phyloP scores from a whole-genome alignment of 2,329 filamentous ascomycete species.

The Cryoendolithus antarcticus region DNA sequence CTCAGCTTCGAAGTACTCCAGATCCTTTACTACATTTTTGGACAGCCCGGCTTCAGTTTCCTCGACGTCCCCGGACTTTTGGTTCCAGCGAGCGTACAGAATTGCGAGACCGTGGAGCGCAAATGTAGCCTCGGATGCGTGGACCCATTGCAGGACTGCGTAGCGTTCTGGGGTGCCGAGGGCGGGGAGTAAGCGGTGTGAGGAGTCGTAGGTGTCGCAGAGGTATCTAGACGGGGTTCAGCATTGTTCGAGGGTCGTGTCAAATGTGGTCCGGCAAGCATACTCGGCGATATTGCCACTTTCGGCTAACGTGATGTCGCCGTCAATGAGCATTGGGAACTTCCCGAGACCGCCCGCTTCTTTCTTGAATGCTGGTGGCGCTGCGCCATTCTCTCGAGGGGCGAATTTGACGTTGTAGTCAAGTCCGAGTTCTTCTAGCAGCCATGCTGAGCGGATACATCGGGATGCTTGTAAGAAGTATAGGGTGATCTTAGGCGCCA shows the following conservation, averaged over 20 bases:
- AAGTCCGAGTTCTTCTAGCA: constrained; percentile 33
- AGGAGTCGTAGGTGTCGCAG: constrained; percentile 33
- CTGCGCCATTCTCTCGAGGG: constrained; percentile 26
- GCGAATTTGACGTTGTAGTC: constrained; percentile 31
- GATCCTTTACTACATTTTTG: constrained; percentile 32
- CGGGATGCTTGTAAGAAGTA: constrained; percentile 37
- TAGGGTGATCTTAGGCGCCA: constrained; percentile 26
- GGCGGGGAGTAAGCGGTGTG: constrained; percentile 25
- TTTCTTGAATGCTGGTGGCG: constrained; percentile 32
- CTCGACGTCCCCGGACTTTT: constrained; percentile 24
- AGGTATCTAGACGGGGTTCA: constrained; percentile 29
- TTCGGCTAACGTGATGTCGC: constrained; percentile 28
- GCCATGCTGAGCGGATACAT: constrained; percentile 34
- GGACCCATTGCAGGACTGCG: constrained; percentile 31
- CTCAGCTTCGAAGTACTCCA: constrained; percentile 34
- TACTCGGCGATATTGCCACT: constrained; percentile 37
- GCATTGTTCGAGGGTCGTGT: background rate
- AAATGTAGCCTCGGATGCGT: constrained; percentile 37
- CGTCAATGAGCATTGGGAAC: constrained; percentile 33
- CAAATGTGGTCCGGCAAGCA: too few species aligned
- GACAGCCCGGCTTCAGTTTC: constrained; percentile 27
- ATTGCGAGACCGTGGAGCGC: constrained; percentile 33
- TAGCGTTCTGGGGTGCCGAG: constrained; percentile 23
- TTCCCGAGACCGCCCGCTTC: constrained; percentile 33
- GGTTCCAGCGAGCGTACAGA: constrained; percentile 32